phyloP scores from a whole-genome alignment of 805 yeast genomes.

The Candida oleophila region DNA sequence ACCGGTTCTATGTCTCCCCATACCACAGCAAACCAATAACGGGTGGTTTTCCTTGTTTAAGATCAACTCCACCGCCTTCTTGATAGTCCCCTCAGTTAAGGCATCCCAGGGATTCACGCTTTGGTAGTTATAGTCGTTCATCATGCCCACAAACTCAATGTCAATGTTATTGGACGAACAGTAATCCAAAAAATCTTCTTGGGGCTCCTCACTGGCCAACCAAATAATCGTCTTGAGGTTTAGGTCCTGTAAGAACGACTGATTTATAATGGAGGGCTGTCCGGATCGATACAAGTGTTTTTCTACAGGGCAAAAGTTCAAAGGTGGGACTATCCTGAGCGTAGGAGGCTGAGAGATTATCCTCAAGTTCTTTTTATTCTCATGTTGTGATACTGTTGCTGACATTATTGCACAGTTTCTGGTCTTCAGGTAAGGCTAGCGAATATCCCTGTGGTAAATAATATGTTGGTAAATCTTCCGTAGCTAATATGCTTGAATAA shows the following conservation, averaged over 20 bases:
- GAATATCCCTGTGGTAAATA: too few species aligned
- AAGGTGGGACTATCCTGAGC: conserved; percentile 81
- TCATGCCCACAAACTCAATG: conserved; percentile 79
- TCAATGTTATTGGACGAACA: conserved; percentile 70
- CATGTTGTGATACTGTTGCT: neutral
- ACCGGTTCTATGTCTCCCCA: conserved; percentile 98
- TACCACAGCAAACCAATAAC: conserved; percentile 89
- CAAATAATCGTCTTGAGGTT: conserved; percentile 80
- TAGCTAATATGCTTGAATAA: too few species aligned
- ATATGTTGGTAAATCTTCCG: too few species aligned
- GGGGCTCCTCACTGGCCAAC: conserved; percentile 96
- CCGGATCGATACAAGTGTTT: conserved; percentile 84
- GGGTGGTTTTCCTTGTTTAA: conserved; percentile 77
- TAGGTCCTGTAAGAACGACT: conserved; percentile 75
- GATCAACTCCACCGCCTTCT: conserved; percentile 74
- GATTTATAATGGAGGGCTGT: conserved; percentile 92
- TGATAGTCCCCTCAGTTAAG: conserved; percentile 76
- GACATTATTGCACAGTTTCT: neutral
- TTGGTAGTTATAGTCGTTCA: conserved; percentile 54
- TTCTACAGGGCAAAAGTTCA: conserved; percentile 95
- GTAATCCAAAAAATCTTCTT: conserved; percentile 80
- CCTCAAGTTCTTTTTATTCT: conserved; percentile 2
- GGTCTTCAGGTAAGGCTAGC: neutral
- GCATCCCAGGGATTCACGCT: conserved; percentile 93
- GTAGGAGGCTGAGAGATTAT: conserved; percentile 51